Conservation (phyloP, 345 rosid genomes). For the Trapa incisa region DNA sequence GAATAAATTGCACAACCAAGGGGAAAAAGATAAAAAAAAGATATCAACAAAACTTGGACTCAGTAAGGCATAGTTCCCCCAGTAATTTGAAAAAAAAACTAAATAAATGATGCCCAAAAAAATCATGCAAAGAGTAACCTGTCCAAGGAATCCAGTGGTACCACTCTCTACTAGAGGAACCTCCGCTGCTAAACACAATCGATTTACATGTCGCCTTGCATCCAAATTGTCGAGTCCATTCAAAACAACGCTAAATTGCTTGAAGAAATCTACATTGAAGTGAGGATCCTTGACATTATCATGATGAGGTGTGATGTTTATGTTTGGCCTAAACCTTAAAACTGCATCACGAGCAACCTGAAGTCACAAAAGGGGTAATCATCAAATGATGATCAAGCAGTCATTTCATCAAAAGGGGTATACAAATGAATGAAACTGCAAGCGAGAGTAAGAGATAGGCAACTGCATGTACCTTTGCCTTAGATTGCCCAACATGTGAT, state of each 20-base stretch:
- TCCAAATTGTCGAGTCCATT: conserved; percentile 97
- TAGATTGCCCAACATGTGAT: conserved; percentile 93
- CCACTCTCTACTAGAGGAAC: conserved; percentile 98
- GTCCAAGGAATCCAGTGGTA: conserved; percentile 96
- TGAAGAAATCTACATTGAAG: conserved; percentile 85
- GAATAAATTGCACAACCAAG: not conserved
- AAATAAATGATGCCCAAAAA: not conserved
- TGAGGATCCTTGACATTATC: conserved; percentile 74
- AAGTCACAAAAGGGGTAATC: conserved; percentile 1
- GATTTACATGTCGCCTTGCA: conserved; percentile 94
- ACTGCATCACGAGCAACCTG: conserved; percentile 99
- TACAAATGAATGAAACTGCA: not conserved
- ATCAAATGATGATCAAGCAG: not conserved
- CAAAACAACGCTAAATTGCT: conserved; percentile 83
- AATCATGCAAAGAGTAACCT: conserved; percentile 23
- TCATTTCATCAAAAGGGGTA: not conserved
- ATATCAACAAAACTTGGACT: not conserved
- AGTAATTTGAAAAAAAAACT: too few relatives aligned
- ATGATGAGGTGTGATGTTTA: conserved; percentile 74
- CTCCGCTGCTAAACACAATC: conserved; percentile 91
- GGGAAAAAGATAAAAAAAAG: not conserved
- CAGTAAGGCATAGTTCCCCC: too few relatives aligned
- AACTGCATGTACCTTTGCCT: conserved; percentile 60
- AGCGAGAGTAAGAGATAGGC: not conserved
- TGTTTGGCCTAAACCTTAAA: conserved; percentile 77